Evolutionary conservation across 2,329 filamentous ascomycete species (phyloP).

Genomic region (Zasmidium cellare): DNA sequence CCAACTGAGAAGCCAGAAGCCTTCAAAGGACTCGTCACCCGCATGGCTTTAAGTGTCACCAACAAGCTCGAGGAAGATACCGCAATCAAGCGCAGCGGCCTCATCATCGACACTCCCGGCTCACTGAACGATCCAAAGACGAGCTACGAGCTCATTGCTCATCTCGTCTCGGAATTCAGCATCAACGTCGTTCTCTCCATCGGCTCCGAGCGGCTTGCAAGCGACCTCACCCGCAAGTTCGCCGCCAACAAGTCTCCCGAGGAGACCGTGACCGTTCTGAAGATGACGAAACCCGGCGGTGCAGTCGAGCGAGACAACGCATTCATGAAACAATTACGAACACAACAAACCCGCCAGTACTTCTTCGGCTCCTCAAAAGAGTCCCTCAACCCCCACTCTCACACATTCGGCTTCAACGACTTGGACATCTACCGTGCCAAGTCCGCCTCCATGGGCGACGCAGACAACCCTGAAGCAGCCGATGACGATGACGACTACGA

Average conservation of each 20-base stretch:
- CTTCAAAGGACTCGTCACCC: constrained; percentile 72
- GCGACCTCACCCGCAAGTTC: constrained; percentile 72
- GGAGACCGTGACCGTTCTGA: constrained; percentile 72
- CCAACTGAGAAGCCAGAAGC: constrained; percentile 69
- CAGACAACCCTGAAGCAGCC: constrained; percentile 37
- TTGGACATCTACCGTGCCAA: constrained; percentile 62
- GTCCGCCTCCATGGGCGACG: constrained; percentile 19
- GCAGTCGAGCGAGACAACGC: constrained; percentile 72
- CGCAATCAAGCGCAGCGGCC: constrained; percentile 69
- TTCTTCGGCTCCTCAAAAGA: constrained; percentile 79
- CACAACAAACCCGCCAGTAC: constrained; percentile 82
- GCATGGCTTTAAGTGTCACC: constrained; percentile 75
- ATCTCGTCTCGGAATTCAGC: constrained; percentile 69
- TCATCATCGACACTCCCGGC: constrained; percentile 83
- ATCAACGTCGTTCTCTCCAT: constrained; percentile 79
- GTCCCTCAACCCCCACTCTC: constrained; percentile 82
- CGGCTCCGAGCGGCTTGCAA: constrained; percentile 74
- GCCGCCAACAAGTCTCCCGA: constrained; percentile 47
- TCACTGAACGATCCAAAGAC: constrained; percentile 64
- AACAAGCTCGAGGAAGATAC: constrained; percentile 75
- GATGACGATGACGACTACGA: constrained; percentile 53
- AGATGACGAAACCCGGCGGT: constrained; percentile 81
- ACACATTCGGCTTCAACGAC: constrained; percentile 75
- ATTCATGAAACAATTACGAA: constrained; percentile 72
- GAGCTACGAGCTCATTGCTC: constrained; percentile 74